These are phyloP conservation scores for Mortierella sp. DNA, from an alignment of 371 early-diverging fungal genomes.

Conservation along the genomic window DNA sequence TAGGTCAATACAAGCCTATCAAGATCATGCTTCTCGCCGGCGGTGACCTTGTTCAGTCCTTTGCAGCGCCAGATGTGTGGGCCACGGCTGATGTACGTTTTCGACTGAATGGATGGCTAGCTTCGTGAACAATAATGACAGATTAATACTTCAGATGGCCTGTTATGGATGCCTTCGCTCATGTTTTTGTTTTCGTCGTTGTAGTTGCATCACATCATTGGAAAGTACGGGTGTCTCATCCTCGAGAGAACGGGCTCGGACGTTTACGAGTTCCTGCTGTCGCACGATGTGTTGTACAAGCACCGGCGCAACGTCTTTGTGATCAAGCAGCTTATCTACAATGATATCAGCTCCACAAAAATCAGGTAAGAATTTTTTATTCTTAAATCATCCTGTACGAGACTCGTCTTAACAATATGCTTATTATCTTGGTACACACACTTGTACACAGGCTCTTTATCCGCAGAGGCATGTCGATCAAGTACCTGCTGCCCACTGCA, in stretches of 20 bases:
- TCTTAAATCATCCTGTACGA: too few relatives aligned
- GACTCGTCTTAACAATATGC: too few relatives aligned
- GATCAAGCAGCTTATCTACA: slow-evolving; percentile 95
- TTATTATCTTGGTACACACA: too few relatives aligned
- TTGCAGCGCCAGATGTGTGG: slow-evolving; percentile 95
- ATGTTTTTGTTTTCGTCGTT: neutral
- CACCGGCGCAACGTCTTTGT: slow-evolving; percentile 92
- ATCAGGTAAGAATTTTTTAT: slow-evolving; percentile 69
- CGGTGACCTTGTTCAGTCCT: slow-evolving; percentile 96
- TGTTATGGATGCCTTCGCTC: neutral
- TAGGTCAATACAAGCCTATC: slow-evolving; percentile 69
- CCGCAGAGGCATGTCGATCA: slow-evolving; percentile 94
- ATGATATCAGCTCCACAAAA: slow-evolving; percentile 96
- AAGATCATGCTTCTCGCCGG: slow-evolving; percentile 95
- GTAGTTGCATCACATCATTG: slow-evolving; percentile 93
- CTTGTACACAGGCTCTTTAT: slow-evolving; percentile 86
- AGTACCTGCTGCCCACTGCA: slow-evolving; percentile 92
- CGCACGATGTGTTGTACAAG: slow-evolving; percentile 90
- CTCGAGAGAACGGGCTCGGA: slow-evolving; percentile 96
- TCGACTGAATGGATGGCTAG: neutral
- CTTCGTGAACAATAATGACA: neutral
- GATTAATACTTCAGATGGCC: neutral
- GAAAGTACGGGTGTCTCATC: slow-evolving; percentile 93
- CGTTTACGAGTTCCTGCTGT: slow-evolving; percentile 89
- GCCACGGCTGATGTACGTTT: slow-evolving; percentile 85